Conservation (phyloP, 768 basidiomycete genomes). For the Suillus fuscotomentosus region DNA sequence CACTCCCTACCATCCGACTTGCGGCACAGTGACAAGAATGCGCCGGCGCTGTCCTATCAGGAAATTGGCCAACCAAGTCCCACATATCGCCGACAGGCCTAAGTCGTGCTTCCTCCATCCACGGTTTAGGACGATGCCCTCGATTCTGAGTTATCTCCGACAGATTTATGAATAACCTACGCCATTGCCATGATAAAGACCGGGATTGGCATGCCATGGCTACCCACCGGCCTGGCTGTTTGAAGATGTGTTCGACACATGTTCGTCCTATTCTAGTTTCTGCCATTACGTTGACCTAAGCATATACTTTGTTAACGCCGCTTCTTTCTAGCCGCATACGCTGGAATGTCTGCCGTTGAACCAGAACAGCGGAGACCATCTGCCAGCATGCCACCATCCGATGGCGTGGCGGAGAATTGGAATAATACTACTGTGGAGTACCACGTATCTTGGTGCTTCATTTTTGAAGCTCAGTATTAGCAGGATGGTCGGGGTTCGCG, state of each 20-base stretch:
- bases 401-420: not conserved
- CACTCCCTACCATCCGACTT: not conserved
- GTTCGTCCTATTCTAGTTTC: not conserved
- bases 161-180: not conserved
- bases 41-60: not conserved
- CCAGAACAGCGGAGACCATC: not conserved
- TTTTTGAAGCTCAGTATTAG: not conserved
- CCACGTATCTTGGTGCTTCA: not conserved
- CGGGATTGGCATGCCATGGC: not conserved
- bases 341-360: not conserved
- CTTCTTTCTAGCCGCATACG: not conserved
- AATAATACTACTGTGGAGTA: not conserved
- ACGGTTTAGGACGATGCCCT: too few relatives aligned
- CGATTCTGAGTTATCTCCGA: not conserved
- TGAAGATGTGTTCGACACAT: not conserved
- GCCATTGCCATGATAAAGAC: not conserved
- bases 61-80: not conserved
- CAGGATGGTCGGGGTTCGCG: not conserved
- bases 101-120: not conserved
- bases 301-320: not conserved
- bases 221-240: not conserved
- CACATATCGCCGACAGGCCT: not conserved
- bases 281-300: not conserved
- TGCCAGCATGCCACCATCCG: not conserved
- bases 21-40: not conserved